Evolutionary conservation across 768 basidiomycete species (phyloP), one percentile per base, ranked within the genome.

Genomic region (Phanerodontia chrysosporium): DNA sequence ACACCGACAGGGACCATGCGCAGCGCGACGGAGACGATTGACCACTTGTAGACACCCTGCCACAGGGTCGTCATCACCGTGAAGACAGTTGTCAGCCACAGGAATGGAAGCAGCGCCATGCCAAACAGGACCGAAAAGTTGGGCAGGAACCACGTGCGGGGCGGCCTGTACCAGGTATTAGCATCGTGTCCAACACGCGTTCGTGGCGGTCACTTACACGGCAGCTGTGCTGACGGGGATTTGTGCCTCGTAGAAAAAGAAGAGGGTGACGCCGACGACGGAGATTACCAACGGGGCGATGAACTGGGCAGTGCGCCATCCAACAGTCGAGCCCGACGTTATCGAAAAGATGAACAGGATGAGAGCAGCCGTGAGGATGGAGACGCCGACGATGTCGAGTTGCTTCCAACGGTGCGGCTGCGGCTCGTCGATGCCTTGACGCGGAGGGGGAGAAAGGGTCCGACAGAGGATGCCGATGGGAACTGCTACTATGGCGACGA

Each of bases 191-290:
- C 22, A 16, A 2, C 6, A 21, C 5, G 18, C 45, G 16, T 1
- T 8, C 14, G 27, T 14, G 3, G 22, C 18, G 14, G 32, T 9
- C 9, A 32, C 55, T 7, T 29, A 48, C 55, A 80, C 65, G 4
- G 77, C 75, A 12, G 83, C 81, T 5, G 64, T 66, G 13, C 78
- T 68, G 16, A 64, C 62, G 1, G 76, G 77, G 14, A 81, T 66
- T 0, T 63, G 45, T 9, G 74, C 68, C 62, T 85, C 82, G 76
- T 78, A 84, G 52, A 75, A 69, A 69, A 85, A 80, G 72, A 86
- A 86, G 0, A 55, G 67, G 27, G 69, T 62, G 36, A 70, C 64
- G 12, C 80, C 60, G 9, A 76, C 32, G 58, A 81, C 65, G 4
- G 82, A 78, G 32, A 83, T 62, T 10, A 81, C 66, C 39, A 86